phyloP scores from a whole-genome alignment of 176 grass and related monocot genomes.

The Hyparrhenia diplandra region DNA sequence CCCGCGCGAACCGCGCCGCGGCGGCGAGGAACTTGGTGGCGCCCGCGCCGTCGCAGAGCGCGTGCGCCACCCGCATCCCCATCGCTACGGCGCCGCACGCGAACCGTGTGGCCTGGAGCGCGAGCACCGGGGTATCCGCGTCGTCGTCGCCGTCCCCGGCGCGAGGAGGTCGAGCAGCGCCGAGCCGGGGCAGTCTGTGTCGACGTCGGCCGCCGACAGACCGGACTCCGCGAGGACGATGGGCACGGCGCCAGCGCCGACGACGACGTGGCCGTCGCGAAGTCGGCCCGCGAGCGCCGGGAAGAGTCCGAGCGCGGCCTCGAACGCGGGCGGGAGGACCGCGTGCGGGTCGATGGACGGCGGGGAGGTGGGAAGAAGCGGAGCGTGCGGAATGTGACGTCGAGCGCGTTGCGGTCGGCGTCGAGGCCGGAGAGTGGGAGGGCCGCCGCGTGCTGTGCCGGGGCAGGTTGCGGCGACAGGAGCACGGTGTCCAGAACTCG shows the following conservation, averaged over 20 bases:
- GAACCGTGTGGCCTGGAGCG: constrained; percentile 58
- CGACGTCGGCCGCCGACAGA: constrained; percentile 3
- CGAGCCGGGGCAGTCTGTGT: constrained; percentile 33
- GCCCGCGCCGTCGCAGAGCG: constrained; percentile 71
- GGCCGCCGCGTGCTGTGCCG: background rate
- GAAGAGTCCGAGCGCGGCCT: constrained; percentile 47
- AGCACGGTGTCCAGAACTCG: constrained; percentile 38
- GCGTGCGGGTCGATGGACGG: constrained; percentile 29
- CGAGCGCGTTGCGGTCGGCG: too few species aligned
- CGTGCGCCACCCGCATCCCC: constrained; percentile 68
- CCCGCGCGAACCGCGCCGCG: constrained; percentile 38
- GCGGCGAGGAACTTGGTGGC: constrained; percentile 54
- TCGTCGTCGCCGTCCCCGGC: background rate
- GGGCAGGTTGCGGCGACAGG: constrained; percentile 18
- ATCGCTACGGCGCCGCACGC: constrained; percentile 58
- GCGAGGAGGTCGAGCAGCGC: constrained; percentile 39
- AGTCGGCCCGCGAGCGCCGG: constrained; percentile 37
- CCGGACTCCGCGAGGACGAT: constrained; percentile 35
- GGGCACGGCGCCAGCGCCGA: background rate
- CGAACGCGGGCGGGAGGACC: constrained; percentile 36
- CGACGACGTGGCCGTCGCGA: constrained; percentile 2
- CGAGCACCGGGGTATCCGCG: constrained; percentile 11
- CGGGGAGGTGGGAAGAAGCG: constrained; percentile 46
- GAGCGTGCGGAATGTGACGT: background rate
- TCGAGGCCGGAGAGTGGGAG: too few species aligned